Percentiles rank a stretch among this genome's conserved stretches.
phyloP scores from a whole-genome alignment of 768 basidiomycete genomes.

The Antrodiella citrinella region DNA sequence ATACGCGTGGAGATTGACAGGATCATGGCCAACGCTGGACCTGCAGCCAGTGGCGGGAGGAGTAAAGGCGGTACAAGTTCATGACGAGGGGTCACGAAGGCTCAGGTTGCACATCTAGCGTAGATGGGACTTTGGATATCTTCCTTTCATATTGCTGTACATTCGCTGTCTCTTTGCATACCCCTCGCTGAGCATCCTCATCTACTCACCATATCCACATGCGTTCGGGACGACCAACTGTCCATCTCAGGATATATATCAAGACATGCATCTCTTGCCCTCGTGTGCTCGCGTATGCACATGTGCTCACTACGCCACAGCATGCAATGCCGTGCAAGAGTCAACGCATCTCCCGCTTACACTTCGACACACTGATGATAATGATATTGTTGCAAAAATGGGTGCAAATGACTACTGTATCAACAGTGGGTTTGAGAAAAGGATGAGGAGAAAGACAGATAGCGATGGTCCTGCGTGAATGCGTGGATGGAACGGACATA shows the following conservation, averaged over 20 bases:
- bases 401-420: neutral
- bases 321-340: too few relatives aligned
- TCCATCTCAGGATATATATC: too few relatives aligned
- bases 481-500: too few relatives aligned
- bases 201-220: too few relatives aligned
- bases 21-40: slow-evolving; percentile 36
- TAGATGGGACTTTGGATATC: neutral
- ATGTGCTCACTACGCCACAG: too few relatives aligned
- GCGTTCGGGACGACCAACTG: too few relatives aligned
- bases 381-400: neutral
- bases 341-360: too few relatives aligned
- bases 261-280: too few relatives aligned
- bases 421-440: neutral
- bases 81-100: neutral
- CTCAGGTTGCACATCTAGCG: too few relatives aligned
- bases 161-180: neutral
- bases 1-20: slow-evolving; percentile 78
- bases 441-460: neutral
- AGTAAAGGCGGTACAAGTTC: slow-evolving; percentile 3
- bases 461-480: neutral
- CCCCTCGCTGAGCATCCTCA: too few relatives aligned
- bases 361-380: neutral
- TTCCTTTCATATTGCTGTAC: neutral
- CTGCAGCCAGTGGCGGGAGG: neutral
- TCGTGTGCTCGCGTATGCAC: too few relatives aligned